phyloP scores from a whole-genome alignment of 2,329 filamentous ascomycete genomes.

The Cytospora paraplurivora region DNA sequence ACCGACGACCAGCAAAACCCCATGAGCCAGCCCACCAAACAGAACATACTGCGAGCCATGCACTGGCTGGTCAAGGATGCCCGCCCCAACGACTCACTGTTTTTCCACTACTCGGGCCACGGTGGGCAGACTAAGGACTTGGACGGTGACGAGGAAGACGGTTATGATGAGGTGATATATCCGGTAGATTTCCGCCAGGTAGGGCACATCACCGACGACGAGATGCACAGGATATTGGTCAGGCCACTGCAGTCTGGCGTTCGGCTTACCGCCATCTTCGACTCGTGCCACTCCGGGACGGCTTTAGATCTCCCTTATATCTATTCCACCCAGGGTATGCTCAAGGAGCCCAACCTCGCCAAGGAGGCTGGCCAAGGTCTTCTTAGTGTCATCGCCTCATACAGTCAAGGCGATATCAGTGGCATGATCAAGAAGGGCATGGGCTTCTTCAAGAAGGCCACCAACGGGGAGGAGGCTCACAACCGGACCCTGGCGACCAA shows the following conservation, averaged over 20 bases:
- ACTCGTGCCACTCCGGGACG: conserved; percentile 68
- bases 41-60: conserved; percentile 94
- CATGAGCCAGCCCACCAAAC: conserved; percentile 95
- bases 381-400: conserved; percentile 60
- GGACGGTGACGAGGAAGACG: conserved; percentile 79
- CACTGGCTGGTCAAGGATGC: conserved; percentile 97
- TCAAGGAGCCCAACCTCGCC: conserved; percentile 69
- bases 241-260: conserved; percentile 58
- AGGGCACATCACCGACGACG: conserved; percentile 82
- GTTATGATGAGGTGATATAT: conserved; percentile 82
- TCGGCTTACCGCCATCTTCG: conserved; percentile 63
- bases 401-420: conserved; percentile 72
- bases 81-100: conserved; percentile 87
- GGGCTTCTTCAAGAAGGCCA: conserved; percentile 86
- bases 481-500: conserved; percentile 82
- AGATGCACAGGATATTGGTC: conserved; percentile 77
- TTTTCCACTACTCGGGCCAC: conserved; percentile 94
- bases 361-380: conserved; percentile 68
- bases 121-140: conserved; percentile 80
- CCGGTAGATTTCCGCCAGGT: conserved; percentile 77
- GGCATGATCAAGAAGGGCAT: conserved; percentile 80
- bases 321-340: conserved; percentile 68
- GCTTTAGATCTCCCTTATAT: conserved; percentile 68
- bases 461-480: conserved; percentile 77
- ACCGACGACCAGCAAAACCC: conserved; percentile 97